Percentiles rank a stretch among this genome's conserved stretches.
These are phyloP conservation scores for Podospora comata DNA, from an alignment of 495 filamentous ascomycete genomes.

Conservation along the genomic window DNA sequence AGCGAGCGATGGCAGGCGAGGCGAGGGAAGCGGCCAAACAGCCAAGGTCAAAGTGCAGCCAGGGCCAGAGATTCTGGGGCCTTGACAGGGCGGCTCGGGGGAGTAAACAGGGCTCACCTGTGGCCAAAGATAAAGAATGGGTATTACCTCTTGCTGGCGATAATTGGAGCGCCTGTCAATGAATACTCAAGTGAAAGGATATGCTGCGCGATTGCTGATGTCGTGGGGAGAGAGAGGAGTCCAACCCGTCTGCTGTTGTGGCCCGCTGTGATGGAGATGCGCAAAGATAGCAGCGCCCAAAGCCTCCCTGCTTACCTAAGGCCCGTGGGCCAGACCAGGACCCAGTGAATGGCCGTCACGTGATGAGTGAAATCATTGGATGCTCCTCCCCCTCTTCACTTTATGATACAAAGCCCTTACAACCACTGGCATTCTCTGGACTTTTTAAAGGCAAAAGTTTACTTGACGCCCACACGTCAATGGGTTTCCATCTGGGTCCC, in stretches of 20 bases:
- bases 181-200: slow-evolving; percentile 34
- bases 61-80: background rate
- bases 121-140: slow-evolving; percentile 26
- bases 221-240: slow-evolving; percentile 3
- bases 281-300: background rate
- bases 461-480: too few species aligned
- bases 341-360: background rate
- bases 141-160: slow-evolving; percentile 29
- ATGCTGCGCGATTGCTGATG: slow-evolving; percentile 23
- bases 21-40: slow-evolving; percentile 2
- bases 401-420: too few species aligned
- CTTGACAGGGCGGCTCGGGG: background rate
- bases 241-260: slow-evolving; percentile 22
- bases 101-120: slow-evolving; percentile 20
- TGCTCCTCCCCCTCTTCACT: too few species aligned
- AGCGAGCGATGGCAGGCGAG: background rate
- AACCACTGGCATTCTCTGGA: too few species aligned
- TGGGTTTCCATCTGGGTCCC: too few species aligned
- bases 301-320: background rate
- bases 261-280: slow-evolving; percentile 17
- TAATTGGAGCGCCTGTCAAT: slow-evolving; percentile 27
- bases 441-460: too few species aligned
- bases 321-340: background rate
- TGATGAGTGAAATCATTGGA: background rate
- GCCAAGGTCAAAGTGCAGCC: background rate